phyloP scores from a whole-genome alignment of 192 early-diverging fungal genomes.

The Phycomyces nitens region DNA sequence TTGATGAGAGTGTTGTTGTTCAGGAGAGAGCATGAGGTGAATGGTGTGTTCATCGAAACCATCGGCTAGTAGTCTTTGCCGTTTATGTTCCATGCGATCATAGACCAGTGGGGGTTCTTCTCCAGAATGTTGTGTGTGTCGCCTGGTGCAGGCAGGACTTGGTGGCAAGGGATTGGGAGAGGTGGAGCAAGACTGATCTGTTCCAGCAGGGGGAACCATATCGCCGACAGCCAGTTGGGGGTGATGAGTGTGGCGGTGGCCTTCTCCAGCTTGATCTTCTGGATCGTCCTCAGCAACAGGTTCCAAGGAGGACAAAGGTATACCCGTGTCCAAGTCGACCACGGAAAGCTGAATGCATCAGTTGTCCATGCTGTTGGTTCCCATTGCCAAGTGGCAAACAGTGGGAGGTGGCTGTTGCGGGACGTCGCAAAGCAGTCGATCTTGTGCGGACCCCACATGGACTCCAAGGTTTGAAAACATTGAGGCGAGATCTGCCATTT shows the following conservation, averaged over 20 bases:
- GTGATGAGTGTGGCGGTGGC: neutral
- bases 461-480: too few species aligned
- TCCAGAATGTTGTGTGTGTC: neutral
- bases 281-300: neutral
- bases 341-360: neutral
- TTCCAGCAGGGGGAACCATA: neutral
- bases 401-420: neutral
- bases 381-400: neutral
- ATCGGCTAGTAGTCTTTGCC: neutral
- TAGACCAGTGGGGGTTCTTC: neutral
- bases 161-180: neutral
- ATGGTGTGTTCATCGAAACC: neutral
- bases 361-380: neutral
- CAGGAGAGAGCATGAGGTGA: neutral
- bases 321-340: neutral
- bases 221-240: neutral
- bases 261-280: neutral
- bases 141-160: neutral
- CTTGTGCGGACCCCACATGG: too few species aligned
- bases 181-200: neutral
- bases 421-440: too few species aligned
- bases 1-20: neutral
- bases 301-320: neutral
- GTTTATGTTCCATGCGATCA: neutral
- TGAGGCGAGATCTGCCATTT: too few species aligned